These are phyloP conservation scores for Blastosporella zonata DNA, from an alignment of 1,284 basidiomycete genomes.

Conservation along the genomic window DNA sequence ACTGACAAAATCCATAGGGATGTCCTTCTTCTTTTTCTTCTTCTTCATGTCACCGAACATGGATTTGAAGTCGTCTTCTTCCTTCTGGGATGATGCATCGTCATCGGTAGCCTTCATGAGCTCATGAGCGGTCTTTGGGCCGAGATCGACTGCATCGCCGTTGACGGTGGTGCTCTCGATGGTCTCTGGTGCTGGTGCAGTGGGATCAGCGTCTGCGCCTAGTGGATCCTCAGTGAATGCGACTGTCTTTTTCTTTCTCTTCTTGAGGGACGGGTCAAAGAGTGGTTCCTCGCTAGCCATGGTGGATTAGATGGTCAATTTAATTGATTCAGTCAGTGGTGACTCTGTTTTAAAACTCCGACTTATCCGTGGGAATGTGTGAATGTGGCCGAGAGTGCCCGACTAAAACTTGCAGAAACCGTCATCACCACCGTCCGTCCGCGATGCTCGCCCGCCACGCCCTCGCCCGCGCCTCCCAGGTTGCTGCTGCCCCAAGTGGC, in stretches of 20 bases:
- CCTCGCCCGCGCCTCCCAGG: constrained; percentile 58
- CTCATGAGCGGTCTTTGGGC: constrained; percentile 71
- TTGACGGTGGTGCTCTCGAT: constrained; percentile 65
- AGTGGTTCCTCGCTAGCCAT: constrained; percentile 9
- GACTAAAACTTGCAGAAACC: constrained; percentile 23
- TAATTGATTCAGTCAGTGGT: constrained; percentile 9
- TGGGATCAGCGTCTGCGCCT: constrained; percentile 80
- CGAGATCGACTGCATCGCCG: constrained; percentile 70
- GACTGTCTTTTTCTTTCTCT: constrained; percentile 65
- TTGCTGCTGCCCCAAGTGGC: constrained; percentile 60
- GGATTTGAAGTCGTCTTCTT: constrained; percentile 73
- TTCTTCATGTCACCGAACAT: constrained; percentile 90
- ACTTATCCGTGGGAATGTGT: constrained; percentile 30
- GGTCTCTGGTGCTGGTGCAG: constrained; percentile 64
- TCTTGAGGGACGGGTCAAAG: constrained; percentile 13
- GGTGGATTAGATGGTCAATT: constrained; percentile 11
- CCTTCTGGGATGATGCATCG: constrained; percentile 41
- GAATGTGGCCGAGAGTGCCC: constrained; percentile 40
- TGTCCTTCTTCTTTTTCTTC: constrained; percentile 91
- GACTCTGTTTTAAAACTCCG: constrained; percentile 16
- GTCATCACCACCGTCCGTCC: constrained; percentile 17
- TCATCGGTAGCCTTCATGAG: constrained; percentile 57
- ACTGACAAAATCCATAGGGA: constrained; percentile 79
- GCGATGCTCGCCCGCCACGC: constrained; percentile 66
- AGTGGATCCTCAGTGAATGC: constrained; percentile 81